Conservation (phyloP, 2,329 filamentous ascomycete species). For the Penicillium sp. region DNA sequence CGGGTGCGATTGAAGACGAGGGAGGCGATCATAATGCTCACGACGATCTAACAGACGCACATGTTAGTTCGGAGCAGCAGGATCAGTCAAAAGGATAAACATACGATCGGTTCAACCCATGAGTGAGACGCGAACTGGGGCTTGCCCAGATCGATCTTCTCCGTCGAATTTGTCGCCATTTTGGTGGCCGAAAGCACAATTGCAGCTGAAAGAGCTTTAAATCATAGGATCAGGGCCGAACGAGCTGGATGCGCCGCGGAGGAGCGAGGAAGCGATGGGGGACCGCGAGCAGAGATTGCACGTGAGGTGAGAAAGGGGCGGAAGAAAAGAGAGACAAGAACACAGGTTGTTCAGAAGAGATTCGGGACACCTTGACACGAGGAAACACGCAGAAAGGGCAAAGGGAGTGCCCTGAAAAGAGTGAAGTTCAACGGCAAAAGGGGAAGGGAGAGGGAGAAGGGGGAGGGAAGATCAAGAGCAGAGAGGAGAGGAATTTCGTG, state of each 20-base stretch:
- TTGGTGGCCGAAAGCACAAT: background rate
- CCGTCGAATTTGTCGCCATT: background rate
- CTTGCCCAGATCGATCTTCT: constrained; percentile 37
- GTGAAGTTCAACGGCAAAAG: background rate
- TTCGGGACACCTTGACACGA: background rate
- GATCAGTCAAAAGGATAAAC: constrained; percentile 13
- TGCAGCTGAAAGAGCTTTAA: background rate
- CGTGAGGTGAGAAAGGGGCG: background rate
- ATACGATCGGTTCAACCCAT: constrained; percentile 43
- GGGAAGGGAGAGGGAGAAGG: background rate
- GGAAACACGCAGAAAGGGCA: background rate
- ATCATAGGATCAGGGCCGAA: background rate
- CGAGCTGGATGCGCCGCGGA: background rate
- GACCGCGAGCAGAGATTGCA: background rate
- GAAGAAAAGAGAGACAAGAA: background rate
- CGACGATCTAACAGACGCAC: constrained; percentile 49
- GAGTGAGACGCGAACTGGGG: constrained; percentile 42
- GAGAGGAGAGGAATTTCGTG: background rate
- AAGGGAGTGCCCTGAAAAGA: background rate
- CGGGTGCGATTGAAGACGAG: constrained; percentile 55
- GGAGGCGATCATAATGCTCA: constrained; percentile 55
- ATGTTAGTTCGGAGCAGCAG: background rate
- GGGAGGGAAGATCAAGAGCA: background rate
- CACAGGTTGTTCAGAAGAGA: background rate
- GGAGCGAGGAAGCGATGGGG: background rate